Base-by-base conservation (phyloP, 2,329 filamentous ascomycete species). In the Dactylellina sp. region DNA sequence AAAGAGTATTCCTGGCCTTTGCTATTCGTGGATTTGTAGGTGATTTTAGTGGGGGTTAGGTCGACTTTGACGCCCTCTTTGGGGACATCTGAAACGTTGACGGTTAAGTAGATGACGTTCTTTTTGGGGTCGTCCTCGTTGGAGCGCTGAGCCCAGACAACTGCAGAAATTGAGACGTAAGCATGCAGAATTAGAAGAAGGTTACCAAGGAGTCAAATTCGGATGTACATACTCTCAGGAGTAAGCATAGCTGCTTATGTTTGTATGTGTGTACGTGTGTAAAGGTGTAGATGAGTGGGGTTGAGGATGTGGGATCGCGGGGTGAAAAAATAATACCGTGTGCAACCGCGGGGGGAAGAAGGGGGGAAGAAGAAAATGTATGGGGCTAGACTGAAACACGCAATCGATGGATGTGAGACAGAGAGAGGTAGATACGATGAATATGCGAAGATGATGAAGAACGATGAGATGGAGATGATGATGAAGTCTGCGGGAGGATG, bases 141-240 rank as follows among this genome's bases (percentile, higher is more conserved):
- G 50, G 94, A 98, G 86, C 95, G 93, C 86, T 99, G 95, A 77
- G 95, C 94, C 95, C 95, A 99, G 83, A 93, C 91, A 79, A 99
- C 95, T 98, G 80, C 71, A n/a, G n/a, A n/a, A n/a, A n/a, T n/a
- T n/a, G n/a, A n/a, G n/a, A n/a, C n/a, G n/a, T n/a, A n/a, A n/a
- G n/a, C n/a, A n/a, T n/a, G n/a, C n/a, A n/a, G n/a, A n/a, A n/a
- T n/a, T n/a, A n/a, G n/a, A n/a, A n/a, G n/a, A n/a, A n/a, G n/a
- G n/a, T n/a, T n/a, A n/a, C n/a, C n/a, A n/a, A n/a, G n/a, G n/a
- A n/a, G n/a, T n/a, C n/a, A n/a, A n/a, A n/a, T n/a, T n/a, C n/a
- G n/a, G 20, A 32, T 32, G 9, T 32, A 32, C 28, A 32, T 32
- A 20, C 18, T 42, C 4, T 42, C 39, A 42, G 39, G 12, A 4